Evolutionary conservation across 352 stramenopile species (phyloP).

Genomic region (Blastocystis sp.): DNA sequence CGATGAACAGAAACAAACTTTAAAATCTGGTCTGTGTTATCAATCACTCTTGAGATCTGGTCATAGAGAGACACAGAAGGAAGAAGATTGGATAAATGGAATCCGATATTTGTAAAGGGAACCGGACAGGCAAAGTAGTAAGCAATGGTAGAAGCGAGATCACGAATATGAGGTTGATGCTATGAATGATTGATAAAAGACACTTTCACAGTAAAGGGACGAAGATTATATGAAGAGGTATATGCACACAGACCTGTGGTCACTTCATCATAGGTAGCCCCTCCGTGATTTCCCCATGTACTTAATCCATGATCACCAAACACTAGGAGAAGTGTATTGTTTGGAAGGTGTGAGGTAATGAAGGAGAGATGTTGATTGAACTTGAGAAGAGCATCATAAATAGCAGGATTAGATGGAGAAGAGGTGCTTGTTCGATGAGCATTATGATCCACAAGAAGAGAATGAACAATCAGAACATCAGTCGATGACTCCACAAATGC

Average conservation of each 20-base stretch:
- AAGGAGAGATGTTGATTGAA: conserved; percentile 34
- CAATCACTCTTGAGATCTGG: neutral
- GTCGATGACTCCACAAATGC: neutral
- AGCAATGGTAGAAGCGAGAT: conserved; percentile 18
- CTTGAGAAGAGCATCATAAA: conserved; percentile 11
- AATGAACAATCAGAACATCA: conserved; percentile 50
- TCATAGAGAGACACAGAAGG: neutral
- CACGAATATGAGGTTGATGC: conserved; percentile 15
- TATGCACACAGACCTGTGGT: conserved; percentile 44
- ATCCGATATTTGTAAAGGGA: conserved; percentile 31
- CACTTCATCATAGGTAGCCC: conserved; percentile 30
- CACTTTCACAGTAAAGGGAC: neutral
- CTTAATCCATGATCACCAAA: conserved; percentile 60
- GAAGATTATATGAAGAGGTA: neutral
- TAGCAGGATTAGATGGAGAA: conserved; percentile 9
- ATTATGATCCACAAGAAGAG: conserved; percentile 56
- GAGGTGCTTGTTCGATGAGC: conserved; percentile 41
- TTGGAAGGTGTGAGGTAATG: neutral
- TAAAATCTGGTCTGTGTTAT: neutral
- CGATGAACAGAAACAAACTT: neutral
- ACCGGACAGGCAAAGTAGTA: neutral
- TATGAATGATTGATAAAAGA: neutral
- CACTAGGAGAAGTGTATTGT: conserved; percentile 48
- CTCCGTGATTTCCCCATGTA: conserved; percentile 21
- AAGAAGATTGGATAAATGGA: neutral